Conservation (phyloP, 1,139 yeast genomes). For the Taphrina flavorubra region DNA sequence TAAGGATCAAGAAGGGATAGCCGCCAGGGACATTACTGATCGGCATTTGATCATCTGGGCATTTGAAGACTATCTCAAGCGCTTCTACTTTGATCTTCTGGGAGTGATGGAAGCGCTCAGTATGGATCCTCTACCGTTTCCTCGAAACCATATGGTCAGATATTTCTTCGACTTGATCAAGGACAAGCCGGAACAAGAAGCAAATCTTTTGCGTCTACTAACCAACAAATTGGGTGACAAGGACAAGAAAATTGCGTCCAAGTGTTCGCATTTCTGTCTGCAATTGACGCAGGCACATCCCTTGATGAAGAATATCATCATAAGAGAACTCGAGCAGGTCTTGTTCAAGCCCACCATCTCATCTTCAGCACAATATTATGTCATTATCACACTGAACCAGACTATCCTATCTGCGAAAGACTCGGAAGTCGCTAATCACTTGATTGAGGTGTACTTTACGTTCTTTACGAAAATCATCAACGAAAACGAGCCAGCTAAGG, state of each 20-base stretch:
- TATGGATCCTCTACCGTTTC: constrained; percentile 92
- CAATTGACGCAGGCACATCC: constrained; percentile 92
- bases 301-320: constrained; percentile 84
- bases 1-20: constrained; percentile 67
- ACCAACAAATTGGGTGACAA: constrained; percentile 93
- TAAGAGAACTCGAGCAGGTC: constrained; percentile 79
- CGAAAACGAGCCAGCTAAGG: constrained; percentile 54
- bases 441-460: constrained; percentile 83
- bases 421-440: constrained; percentile 74
- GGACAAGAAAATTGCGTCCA: constrained; percentile 88
- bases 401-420: constrained; percentile 83
- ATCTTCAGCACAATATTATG: constrained; percentile 82
- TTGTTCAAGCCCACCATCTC: constrained; percentile 66
- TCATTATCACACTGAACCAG: constrained; percentile 87
- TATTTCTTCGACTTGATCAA: constrained; percentile 81
- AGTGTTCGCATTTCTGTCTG: constrained; percentile 79
- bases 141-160: constrained; percentile 74
- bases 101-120: constrained; percentile 74
- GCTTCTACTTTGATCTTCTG: constrained; percentile 69
- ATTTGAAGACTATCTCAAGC: constrained; percentile 88
- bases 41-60: constrained; percentile 69
- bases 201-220: constrained; percentile 81
- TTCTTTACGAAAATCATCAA: constrained; percentile 81
- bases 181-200: constrained; percentile 96
- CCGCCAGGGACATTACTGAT: constrained; percentile 52